Evolutionary conservation across 352 stramenopile species (phyloP).

Genomic region (Globisporangium rhizosaccharum): DNA sequence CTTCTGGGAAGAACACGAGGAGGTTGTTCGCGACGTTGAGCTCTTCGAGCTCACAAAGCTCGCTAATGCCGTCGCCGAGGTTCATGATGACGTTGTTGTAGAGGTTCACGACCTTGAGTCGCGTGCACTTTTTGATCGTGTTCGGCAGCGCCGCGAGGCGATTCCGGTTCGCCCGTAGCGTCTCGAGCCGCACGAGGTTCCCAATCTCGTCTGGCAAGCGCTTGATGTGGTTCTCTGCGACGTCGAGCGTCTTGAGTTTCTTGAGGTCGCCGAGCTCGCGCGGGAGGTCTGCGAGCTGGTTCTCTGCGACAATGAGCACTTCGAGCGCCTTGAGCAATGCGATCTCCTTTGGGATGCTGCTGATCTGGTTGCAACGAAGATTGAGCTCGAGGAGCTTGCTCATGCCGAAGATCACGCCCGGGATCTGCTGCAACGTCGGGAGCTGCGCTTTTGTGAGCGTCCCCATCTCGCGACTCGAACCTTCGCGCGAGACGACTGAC

Average conservation of each 20-base stretch:
- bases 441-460: conserved; percentile 53
- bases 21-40: conserved; percentile 70
- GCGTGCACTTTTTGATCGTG: conserved; percentile 39
- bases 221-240: conserved; percentile 53
- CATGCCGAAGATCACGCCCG: conserved; percentile 56
- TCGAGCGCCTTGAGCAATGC: conserved; percentile 34
- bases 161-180: conserved; percentile 51
- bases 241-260: conserved; percentile 41
- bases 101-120: conserved; percentile 58
- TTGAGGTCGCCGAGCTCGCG: conserved; percentile 37
- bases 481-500: conserved; percentile 40
- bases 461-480: conserved; percentile 25
- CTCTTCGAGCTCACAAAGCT: conserved; percentile 56
- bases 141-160: conserved; percentile 40
- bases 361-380: conserved; percentile 62
- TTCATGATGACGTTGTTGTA: conserved; percentile 72
- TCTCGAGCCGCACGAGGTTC: conserved; percentile 42
- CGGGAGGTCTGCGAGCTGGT: conserved; percentile 51
- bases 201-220: conserved; percentile 44
- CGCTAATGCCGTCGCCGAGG: conserved; percentile 36
- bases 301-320: conserved; percentile 53
- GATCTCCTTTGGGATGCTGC: conserved; percentile 50
- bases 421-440: conserved; percentile 39
- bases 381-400: conserved; percentile 53
- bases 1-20: conserved; percentile 29